Evolutionary conservation across 228 moss, liverwort and hornwort genomes (phyloP), one percentile per base, ranked within the genome.

Genomic region (Sphagnum magellanicum): DNA sequence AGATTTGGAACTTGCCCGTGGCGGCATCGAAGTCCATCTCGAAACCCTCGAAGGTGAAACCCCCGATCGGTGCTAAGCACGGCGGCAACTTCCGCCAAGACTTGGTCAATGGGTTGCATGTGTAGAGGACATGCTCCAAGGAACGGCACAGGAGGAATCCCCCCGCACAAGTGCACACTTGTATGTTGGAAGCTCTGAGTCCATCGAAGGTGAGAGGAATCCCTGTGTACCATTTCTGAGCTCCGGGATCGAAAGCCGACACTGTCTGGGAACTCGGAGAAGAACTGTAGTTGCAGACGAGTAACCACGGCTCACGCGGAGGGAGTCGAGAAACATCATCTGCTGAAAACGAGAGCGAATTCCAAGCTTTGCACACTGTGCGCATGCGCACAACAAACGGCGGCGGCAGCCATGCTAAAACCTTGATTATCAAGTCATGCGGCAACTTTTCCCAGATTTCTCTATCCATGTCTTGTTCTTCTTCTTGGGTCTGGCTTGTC

Each of bases 321-420:
- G 64, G 7, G 48, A 49, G 48, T 4, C 64, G 1, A 8, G 64
- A 48, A 64, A 64, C 64, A 64, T 64, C 64, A 12, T 64, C 64
- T 49, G 13, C 10, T 48, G 64, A 64, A 49, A 64, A 64, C 11
- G 13, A 13, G 6, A 64, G 50, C 9, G 64, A 64, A 49, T 64
- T 64, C 64, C 64, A 64, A 10, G 64, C 32, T 13, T 64, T 64
- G 64, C 64, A 64, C 9, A 64, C 64, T 11, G 64, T 49, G 47
- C 64, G 64, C 64, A 64, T 48, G 48, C 64, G 64, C 14, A 64
- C 64, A 13, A 49, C 64, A 64, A 48, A 64, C 48, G 64, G 64
- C 13, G 13, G 47, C 48, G 64, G 64, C 49, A 64, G 48, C 64
- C 64, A 64, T 47, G 64, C 64, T 49, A 64, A 14, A 10, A 64